Evolutionary conservation across 257 asterid species (phyloP), one percentile per base, ranked within the genome.

Genomic region (Solanum microdontum): DNA sequence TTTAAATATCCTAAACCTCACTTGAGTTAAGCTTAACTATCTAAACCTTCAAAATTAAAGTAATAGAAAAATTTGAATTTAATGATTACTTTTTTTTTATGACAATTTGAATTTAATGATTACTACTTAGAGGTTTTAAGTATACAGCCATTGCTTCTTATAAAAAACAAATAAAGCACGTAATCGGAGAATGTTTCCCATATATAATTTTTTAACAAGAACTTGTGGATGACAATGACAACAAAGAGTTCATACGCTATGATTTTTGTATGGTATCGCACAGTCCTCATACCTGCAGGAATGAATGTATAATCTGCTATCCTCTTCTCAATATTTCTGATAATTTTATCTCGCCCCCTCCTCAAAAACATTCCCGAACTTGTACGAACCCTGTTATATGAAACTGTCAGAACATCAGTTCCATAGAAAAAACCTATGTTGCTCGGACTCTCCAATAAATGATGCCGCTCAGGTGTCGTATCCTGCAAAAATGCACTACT

Each of bases 361-460:
- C 89, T 89, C 87, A 96, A 89, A 89, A 93, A 95, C 93, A 89
- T 93, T 74, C 97, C 98, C 21, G 94, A 93, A 87, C 96, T 96
- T 82, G 98, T 96, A 24, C 99, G 99, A 62, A 92, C 98, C 95
- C 98, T 96, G 90, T 45, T 88, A 92, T 28, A 85, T 55, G 37
- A 85, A n/a, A 82, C 10, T 13, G 55, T 86, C 39, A 76, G 88
- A 86, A 83, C 87, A 48, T 82, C 28, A 21, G 36, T 28, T 45
- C 28, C 15, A 48, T 26, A 28, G 26, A 28, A 82, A 45, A 48
- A 72, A 28, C 23, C 34, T 68, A 0, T 12, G 36, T 26, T 26
- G 36, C 7, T 68, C 36, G 5, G 36, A 26, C 34, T 26, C 72
- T 64, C 74, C 4, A 66, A 66, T 2, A 66, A 2, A 11, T 64